Evolutionary conservation across 345 rosid species (phyloP).

Genomic region (Xanthoceras sorbifolium): DNA sequence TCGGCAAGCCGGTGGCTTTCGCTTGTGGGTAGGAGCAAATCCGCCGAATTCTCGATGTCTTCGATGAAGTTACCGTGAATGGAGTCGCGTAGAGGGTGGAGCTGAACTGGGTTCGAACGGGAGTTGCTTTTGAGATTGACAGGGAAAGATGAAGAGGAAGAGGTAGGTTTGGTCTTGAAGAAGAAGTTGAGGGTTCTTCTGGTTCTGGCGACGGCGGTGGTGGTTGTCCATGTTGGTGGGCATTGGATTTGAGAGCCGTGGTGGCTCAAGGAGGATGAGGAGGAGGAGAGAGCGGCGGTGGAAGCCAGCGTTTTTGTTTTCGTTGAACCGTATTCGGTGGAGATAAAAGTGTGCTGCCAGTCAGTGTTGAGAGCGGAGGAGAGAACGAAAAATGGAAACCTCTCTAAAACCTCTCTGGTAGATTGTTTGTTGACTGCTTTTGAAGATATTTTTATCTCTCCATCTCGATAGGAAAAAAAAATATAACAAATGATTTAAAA

Average conservation of each 20-base stretch:
- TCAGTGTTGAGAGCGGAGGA: constrained; percentile 5
- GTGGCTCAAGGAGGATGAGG: constrained; percentile 41
- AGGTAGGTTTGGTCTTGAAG: constrained; percentile 19
- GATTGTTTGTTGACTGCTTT: background rate
- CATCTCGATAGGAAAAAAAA: no score
- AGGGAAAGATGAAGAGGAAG: constrained; percentile 38
- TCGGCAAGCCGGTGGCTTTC: constrained; percentile 26
- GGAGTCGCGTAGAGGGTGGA: constrained; percentile 34
- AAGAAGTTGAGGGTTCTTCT: constrained; percentile 4
- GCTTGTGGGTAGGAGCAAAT: constrained; percentile 29
- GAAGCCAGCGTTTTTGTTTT: constrained; percentile 46
- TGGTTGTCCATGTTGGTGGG: constrained; percentile 28
- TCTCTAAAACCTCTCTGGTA: constrained; percentile 46
- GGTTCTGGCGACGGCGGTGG: constrained; percentile 24
- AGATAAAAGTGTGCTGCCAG: constrained; percentile 19
- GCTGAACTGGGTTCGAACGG: constrained; percentile 28
- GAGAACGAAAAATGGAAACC: constrained; percentile 30
- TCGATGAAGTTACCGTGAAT: constrained; percentile 41
- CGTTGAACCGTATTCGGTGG: background rate
- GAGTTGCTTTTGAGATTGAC: constrained; percentile 40
- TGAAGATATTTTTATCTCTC: constrained; percentile 5
- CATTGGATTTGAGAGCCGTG: constrained; percentile 40
- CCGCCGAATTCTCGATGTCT: constrained; percentile 40
- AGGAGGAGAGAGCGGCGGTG: constrained; percentile 27
- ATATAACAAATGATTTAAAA: no score